These are phyloP conservation scores for Hypoxylon rickii DNA, from an alignment of 495 filamentous ascomycete genomes.

Conservation along the genomic window DNA sequence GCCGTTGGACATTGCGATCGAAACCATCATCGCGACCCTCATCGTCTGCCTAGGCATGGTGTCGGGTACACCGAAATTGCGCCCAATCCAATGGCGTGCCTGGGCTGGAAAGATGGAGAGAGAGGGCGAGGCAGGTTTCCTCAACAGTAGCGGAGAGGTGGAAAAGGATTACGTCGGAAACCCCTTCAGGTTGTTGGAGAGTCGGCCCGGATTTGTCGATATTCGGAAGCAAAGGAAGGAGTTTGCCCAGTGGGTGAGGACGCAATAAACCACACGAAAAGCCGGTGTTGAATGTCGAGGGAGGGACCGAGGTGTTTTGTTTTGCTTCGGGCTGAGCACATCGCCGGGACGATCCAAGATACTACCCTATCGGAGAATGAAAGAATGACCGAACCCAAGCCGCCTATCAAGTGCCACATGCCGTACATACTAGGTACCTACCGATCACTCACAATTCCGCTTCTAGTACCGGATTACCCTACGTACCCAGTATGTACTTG, in stretches of 20 bases:
- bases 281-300: background rate
- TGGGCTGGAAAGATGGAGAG: slow-evolving; percentile 85
- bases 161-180: slow-evolving; percentile 59
- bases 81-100: slow-evolving; percentile 78
- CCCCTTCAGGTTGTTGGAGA: slow-evolving; percentile 51
- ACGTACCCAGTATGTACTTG: too few relatives aligned
- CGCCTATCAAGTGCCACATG: too few relatives aligned
- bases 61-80: slow-evolving; percentile 66
- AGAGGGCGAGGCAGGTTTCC: slow-evolving; percentile 71
- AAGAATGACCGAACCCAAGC: too few relatives aligned
- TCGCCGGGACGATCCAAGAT: too few relatives aligned
- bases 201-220: slow-evolving; percentile 54
- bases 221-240: slow-evolving; percentile 72
- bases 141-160: slow-evolving; percentile 66
- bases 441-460: too few relatives aligned
- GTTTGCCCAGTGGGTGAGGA: slow-evolving; percentile 73
- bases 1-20: slow-evolving; percentile 77
- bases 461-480: too few relatives aligned
- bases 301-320: background rate
- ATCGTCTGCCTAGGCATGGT: slow-evolving; percentile 73
- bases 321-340: too few relatives aligned
- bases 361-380: too few relatives aligned
- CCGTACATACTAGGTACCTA: too few relatives aligned
- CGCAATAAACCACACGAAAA: slow-evolving; percentile 7
- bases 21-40: slow-evolving; percentile 73